phyloP scores from a whole-genome alignment of 768 basidiomycete species.

The Xanthoconium stramineum region DNA sequence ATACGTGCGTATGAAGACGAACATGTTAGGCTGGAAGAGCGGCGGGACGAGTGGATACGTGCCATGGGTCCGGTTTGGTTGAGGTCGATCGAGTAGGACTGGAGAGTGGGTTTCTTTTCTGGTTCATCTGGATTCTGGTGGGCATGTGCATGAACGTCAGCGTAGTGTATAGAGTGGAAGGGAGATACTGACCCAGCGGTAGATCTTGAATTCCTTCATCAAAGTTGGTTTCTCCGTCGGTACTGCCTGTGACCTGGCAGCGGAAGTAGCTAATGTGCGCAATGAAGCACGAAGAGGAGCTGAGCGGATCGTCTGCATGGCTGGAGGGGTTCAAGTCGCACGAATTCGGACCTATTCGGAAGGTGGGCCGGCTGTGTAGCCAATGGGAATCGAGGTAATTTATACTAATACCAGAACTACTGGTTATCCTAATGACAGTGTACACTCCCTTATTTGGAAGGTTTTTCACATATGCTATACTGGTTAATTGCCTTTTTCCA shows the following conservation, averaged over 20 bases:
- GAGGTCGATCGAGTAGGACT: conserved; percentile 89
- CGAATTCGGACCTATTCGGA: conserved; percentile 14
- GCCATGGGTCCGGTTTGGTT: conserved; percentile 97
- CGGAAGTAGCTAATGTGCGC: conserved; percentile 34
- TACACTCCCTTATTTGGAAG: neutral
- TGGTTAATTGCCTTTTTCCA: neutral
- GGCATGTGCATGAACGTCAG: neutral
- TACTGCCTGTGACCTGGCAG: conserved; percentile 34
- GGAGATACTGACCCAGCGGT: conserved; percentile 74
- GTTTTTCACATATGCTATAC: neutral
- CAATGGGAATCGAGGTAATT: neutral
- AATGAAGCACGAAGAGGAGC: conserved; percentile 7
- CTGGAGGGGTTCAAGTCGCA: conserved; percentile 2
- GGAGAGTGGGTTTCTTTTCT: conserved; percentile 82
- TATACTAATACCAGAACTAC: too few relatives aligned
- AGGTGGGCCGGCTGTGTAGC: neutral
- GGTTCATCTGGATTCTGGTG: conserved; percentile 91
- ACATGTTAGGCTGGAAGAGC: conserved; percentile 2
- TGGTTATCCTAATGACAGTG: too few relatives aligned
- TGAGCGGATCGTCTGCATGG: conserved; percentile 13
- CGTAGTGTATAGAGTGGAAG: neutral
- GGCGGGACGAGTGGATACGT: conserved; percentile 14
- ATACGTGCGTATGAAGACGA: neutral
- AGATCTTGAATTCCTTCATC: conserved; percentile 96
- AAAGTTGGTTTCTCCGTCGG: conserved; percentile 65